Conservation (phyloP, 192 early-diverging fungal genomes). For the Entophlyctis helioformis region DNA sequence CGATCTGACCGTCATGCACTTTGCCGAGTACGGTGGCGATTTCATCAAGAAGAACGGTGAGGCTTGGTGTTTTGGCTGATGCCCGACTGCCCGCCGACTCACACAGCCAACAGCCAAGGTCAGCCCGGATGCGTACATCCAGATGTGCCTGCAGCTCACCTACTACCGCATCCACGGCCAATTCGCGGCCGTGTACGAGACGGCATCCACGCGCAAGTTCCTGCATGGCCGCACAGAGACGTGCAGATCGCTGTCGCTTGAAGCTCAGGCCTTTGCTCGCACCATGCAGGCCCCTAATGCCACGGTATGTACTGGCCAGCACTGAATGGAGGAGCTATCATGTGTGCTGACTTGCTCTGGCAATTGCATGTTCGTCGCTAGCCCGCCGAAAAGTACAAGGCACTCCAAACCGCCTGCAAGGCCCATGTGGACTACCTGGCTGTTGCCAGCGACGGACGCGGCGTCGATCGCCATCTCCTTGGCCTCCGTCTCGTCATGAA, state of each 20-base stretch:
- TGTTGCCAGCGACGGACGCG: conserved; percentile 48
- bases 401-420: conserved; percentile 48
- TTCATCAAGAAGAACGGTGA: conserved; percentile 65
- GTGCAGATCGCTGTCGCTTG: conserved; percentile 61
- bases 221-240: conserved; percentile 81
- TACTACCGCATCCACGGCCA: conserved; percentile 61
- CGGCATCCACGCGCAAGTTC: conserved; percentile 68
- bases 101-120: conserved; percentile 35
- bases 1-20: conserved; percentile 50
- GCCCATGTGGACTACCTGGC: conserved; percentile 42
- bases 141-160: conserved; percentile 77
- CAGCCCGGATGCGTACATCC: conserved; percentile 67
- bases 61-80: neutral
- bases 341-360: neutral
- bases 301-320: conserved; percentile 35
- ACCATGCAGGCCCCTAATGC: conserved; percentile 45
- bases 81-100: neutral
- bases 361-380: neutral
- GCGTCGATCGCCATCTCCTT: conserved; percentile 74
- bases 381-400: conserved; percentile 36
- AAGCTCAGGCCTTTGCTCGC: conserved; percentile 55
- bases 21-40: conserved; percentile 55
- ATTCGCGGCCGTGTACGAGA: conserved; percentile 70
- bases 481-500: conserved; percentile 54
- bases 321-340: neutral